Percentiles rank a stretch among this genome's conserved stretches.
Evolutionary conservation across 1,139 yeast species (phyloP).

Genomic region (Geotrichum histeridarum): DNA sequence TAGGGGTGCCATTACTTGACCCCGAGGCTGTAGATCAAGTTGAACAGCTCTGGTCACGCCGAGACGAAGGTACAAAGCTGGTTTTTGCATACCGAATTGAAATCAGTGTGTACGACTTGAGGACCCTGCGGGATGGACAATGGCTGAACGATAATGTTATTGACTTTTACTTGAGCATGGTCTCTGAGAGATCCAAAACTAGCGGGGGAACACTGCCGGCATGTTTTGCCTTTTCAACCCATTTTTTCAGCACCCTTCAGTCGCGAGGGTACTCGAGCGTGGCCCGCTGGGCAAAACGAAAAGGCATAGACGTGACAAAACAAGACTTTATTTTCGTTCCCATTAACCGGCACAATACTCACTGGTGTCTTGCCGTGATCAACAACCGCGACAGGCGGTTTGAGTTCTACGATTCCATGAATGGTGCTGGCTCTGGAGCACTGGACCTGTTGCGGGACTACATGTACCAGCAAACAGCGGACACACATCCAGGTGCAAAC

Average conservation of each 20-base stretch:
- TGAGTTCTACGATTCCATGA: constrained; percentile 72
- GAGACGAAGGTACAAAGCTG: constrained; percentile 37
- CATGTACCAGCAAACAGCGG: constrained; percentile 36
- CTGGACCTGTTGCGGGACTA: constrained; percentile 51
- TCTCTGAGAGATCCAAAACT: constrained; percentile 44
- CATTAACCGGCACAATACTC: constrained; percentile 72
- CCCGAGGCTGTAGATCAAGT: constrained; percentile 30
- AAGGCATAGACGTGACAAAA: constrained; percentile 61
- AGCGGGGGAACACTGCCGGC: constrained; percentile 33
- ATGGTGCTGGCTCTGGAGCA: constrained; percentile 50
- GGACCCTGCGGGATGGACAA: constrained; percentile 60
- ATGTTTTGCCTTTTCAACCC: constrained; percentile 77
- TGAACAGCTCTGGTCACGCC: constrained; percentile 39
- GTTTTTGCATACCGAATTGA: constrained; percentile 52
- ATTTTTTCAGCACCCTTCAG: constrained; percentile 70
- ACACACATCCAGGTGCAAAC: constrained; percentile 39
- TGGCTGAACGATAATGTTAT: constrained; percentile 94
- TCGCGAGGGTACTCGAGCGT: constrained; percentile 72
- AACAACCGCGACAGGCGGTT: constrained; percentile 57
- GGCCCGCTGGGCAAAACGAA: constrained; percentile 83
- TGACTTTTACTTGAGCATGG: constrained; percentile 67
- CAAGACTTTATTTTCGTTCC: constrained; percentile 73
- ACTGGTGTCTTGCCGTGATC: constrained; percentile 88
- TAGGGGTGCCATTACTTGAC: not conserved
- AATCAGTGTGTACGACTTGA: constrained; percentile 59